Evolutionary conservation across 306 rosid genomes (phyloP).

Genomic region (Pachyrhizus erosus): DNA sequence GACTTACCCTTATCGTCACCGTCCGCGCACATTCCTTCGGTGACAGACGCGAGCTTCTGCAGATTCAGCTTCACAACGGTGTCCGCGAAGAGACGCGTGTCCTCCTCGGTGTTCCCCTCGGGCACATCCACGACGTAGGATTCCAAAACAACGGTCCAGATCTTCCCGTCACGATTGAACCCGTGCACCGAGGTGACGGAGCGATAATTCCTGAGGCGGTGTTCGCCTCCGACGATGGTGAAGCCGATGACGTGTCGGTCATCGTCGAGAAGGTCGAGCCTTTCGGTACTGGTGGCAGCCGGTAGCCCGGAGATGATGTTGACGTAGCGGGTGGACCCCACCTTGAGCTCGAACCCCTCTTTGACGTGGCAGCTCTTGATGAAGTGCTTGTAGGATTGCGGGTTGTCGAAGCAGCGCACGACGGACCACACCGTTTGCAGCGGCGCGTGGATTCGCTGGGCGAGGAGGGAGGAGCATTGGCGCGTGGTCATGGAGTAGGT

Average conservation of each 20-base stretch:
- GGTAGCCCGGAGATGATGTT: slow-evolving; percentile 84
- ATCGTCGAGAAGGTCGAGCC: slow-evolving; percentile 76
- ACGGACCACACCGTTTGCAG: slow-evolving; percentile 64
- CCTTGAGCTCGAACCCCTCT: slow-evolving; percentile 56
- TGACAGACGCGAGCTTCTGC: slow-evolving; percentile 81
- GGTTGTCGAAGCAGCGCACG: slow-evolving; percentile 75
- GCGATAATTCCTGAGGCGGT: slow-evolving; percentile 73
- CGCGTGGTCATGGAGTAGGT: slow-evolving; percentile 51
- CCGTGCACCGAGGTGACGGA: slow-evolving; percentile 72
- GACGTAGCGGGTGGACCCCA: slow-evolving; percentile 79
- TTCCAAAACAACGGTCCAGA: slow-evolving; percentile 80
- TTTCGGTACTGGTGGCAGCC: slow-evolving; percentile 81
- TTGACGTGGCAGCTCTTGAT: slow-evolving; percentile 70
- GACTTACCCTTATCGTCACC: slow-evolving; percentile 37
- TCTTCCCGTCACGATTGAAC: slow-evolving; percentile 67
- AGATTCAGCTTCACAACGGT: slow-evolving; percentile 80
- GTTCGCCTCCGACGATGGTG: slow-evolving; percentile 80
- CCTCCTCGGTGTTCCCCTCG: slow-evolving; percentile 89
- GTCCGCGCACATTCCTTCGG: slow-evolving; percentile 49
- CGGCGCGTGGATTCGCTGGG: slow-evolving; percentile 76
- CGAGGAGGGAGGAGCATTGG: slow-evolving; percentile 83
- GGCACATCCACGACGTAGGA: slow-evolving; percentile 84
- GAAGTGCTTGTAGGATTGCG: slow-evolving; percentile 87
- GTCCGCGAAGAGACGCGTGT: slow-evolving; percentile 79
- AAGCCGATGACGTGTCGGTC: slow-evolving; percentile 72